Evolutionary conservation across 495 filamentous ascomycete genomes (phyloP).

Genomic region (Aspergillus carlsbadensis): DNA sequence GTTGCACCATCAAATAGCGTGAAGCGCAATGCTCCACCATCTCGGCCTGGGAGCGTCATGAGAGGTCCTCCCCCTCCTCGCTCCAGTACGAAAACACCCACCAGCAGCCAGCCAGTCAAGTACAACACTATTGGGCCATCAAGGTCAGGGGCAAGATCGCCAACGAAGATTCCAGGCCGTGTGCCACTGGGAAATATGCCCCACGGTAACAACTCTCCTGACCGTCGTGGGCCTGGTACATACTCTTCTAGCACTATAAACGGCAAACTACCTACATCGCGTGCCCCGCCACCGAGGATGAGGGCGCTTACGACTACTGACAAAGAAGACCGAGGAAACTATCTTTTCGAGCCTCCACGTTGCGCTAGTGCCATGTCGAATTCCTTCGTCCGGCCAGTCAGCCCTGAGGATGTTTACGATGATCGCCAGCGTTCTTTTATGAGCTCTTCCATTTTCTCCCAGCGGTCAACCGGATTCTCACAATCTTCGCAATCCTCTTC

Average conservation of each 20-base stretch:
- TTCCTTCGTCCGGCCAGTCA: slow-evolving; percentile 70
- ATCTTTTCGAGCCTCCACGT: slow-evolving; percentile 61
- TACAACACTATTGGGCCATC: slow-evolving; percentile 54
- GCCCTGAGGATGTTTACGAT: slow-evolving; percentile 83
- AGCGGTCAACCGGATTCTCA: slow-evolving; percentile 40
- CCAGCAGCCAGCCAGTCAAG: slow-evolving; percentile 44
- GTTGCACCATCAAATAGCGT: slow-evolving; percentile 44
- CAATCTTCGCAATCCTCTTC: slow-evolving; percentile 41
- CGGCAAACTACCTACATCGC: slow-evolving; percentile 59
- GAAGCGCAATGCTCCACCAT: slow-evolving; percentile 25
- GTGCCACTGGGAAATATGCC: slow-evolving; percentile 77
- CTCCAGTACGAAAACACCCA: slow-evolving; percentile 70
- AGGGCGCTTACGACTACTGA: slow-evolving; percentile 71
- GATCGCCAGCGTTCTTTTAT: slow-evolving; percentile 58
- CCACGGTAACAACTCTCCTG: slow-evolving; percentile 79
- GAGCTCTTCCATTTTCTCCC: slow-evolving; percentile 47
- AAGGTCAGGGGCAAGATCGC: slow-evolving; percentile 51
- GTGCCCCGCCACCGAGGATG: slow-evolving; percentile 87
- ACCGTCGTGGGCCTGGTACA: slow-evolving; percentile 56
- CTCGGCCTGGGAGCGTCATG: slow-evolving; percentile 40
- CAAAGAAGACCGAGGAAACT: slow-evolving; percentile 58
- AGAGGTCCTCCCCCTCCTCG: slow-evolving; percentile 49
- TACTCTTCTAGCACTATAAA: slow-evolving; percentile 54
- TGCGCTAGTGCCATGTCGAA: slow-evolving; percentile 65
- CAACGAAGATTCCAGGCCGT: slow-evolving; percentile 80